Evolutionary conservation across 192 early-diverging fungal species (phyloP).

Genomic region (Chytriomyces hyalinus): DNA sequence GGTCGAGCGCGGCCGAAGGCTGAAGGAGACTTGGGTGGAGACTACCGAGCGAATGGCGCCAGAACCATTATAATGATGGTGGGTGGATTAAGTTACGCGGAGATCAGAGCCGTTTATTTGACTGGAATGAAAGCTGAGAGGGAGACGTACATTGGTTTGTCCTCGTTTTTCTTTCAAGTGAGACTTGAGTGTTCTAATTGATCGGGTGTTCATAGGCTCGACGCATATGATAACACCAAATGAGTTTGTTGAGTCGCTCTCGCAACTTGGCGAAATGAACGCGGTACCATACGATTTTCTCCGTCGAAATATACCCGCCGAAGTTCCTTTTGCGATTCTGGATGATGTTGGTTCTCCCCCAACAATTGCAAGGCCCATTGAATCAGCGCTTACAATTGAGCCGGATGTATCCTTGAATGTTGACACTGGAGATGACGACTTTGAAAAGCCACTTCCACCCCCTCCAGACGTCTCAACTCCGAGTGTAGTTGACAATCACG

Average conservation of each 20-base stretch:
- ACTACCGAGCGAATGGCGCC: constrained; percentile 28
- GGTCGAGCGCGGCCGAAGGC: constrained; percentile 15
- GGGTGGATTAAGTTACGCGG: constrained; percentile 29
- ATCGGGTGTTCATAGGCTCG: neutral
- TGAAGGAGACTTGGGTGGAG: constrained; percentile 22
- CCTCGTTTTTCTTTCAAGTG: neutral
- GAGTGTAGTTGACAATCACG: too few species aligned
- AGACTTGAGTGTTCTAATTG: neutral
- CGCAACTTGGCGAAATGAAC: neutral
- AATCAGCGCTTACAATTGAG: neutral
- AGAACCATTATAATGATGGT: constrained; percentile 23
- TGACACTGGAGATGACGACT: too few species aligned
- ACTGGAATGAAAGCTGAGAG: constrained; percentile 20
- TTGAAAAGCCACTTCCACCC: too few species aligned
- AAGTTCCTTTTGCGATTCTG: neutral
- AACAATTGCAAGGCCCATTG: neutral
- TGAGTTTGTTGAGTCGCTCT: constrained; percentile 5
- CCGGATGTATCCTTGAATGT: too few species aligned
- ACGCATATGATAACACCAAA: constrained; percentile 18
- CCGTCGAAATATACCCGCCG: neutral
- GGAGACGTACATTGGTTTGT: constrained; percentile 33
- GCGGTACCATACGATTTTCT: constrained; percentile 1
- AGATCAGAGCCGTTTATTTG: constrained; percentile 23
- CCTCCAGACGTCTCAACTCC: too few species aligned
- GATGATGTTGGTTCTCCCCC: neutral